Evolutionary conservation across 768 basidiomycete genomes (phyloP).

Genomic region (Collybiopsis confluens): DNA sequence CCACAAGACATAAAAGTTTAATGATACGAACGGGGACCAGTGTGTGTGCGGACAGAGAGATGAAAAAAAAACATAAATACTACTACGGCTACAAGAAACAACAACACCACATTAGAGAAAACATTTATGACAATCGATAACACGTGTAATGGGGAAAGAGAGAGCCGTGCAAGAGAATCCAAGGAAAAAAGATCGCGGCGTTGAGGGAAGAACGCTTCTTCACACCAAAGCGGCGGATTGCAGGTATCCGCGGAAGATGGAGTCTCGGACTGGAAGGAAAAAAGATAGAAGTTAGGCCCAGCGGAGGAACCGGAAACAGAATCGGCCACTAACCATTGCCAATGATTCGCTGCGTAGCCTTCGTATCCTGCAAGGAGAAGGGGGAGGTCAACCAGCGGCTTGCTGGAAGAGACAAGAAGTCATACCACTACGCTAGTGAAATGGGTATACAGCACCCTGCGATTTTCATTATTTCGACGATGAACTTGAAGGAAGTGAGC

Average conservation of each 20-base stretch:
- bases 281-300: not conserved
- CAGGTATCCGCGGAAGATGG: constrained; percentile 71
- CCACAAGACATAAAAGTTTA: too few species aligned
- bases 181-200: too few species aligned
- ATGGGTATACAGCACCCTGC: constrained; percentile 77
- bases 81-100: too few species aligned
- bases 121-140: too few species aligned
- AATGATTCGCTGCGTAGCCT: constrained; percentile 79
- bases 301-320: not conserved
- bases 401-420: not conserved
- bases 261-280: constrained; percentile 53
- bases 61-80: too few species aligned
- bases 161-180: too few species aligned
- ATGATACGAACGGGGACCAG: too few species aligned
- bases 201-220: not conserved
- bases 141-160: too few species aligned
- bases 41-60: too few species aligned
- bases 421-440: constrained; percentile 76
- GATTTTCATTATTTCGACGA: constrained; percentile 72
- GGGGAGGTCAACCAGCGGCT: constrained; percentile 1
- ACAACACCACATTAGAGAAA: too few species aligned
- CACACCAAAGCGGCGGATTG: constrained; percentile 64
- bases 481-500: constrained; percentile 85
- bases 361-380: constrained; percentile 55
- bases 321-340: constrained; percentile 57